Evolutionary conservation across 2,329 filamentous ascomycete species (phyloP).

Genomic region (Diaporthe destruens): DNA sequence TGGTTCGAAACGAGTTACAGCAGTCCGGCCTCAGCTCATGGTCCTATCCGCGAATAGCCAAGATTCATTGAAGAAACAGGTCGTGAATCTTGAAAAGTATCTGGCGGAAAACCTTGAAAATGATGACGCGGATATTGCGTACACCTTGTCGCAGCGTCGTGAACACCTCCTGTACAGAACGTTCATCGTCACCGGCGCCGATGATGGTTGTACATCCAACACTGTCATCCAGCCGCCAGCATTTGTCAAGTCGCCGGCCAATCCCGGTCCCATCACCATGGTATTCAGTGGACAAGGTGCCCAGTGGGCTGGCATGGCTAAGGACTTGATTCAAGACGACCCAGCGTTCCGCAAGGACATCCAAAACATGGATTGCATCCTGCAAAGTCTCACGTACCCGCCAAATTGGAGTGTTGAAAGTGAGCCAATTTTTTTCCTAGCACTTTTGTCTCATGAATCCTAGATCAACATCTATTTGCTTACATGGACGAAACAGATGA

Average conservation of each 20-base stretch:
- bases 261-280: background rate
- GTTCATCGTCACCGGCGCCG: no score
- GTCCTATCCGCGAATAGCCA: no score
- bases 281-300: constrained; percentile 14
- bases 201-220: no score
- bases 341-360: background rate
- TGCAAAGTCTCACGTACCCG: background rate
- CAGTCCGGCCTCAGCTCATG: no score
- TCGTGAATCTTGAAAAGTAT: no score
- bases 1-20: no score
- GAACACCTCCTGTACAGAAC: no score
- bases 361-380: background rate
- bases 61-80: no score
- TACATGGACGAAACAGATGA: constrained; percentile 39
- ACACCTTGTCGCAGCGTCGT: no score
- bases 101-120: no score
- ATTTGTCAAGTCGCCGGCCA: background rate
- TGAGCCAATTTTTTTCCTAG: background rate
- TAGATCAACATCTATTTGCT: background rate
- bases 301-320: constrained; percentile 8
- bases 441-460: no score
- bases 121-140: no score
- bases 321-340: background rate
- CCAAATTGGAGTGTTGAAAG: background rate
- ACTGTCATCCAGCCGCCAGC: background rate